Base-by-base conservation (phyloP, 78 protist genomes). In the Polysphondylium violaceum region DNA sequence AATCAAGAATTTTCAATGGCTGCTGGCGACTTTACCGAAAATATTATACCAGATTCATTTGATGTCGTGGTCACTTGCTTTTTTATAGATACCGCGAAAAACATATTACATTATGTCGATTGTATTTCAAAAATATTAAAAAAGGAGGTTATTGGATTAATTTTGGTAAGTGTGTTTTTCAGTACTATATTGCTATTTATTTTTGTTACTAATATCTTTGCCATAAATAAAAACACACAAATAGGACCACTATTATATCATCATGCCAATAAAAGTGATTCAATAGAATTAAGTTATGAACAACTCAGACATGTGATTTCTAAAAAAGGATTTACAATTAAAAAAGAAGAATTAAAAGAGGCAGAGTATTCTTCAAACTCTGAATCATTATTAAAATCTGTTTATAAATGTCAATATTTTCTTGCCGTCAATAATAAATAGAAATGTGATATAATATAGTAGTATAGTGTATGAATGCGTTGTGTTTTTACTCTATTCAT, bases 31-130 rank as follows among this genome's bases (percentile, higher is more conserved):
- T 96, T 97, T 36, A 40, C 95, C 2, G 95, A 97, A 51, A 81
- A 77, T 58, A 74, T 88, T 40, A 41, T 79, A 29, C 47, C 21
- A 21, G 89, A 77, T 25, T 35, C 74, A 29, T 98, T 95, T 88
- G 97, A 97, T 60, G 65, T 65, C 14, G 83, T 98, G 29, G 85
- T 86, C 35, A 94, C 97, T 21, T 96, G 97, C 23, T 98, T 96
- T 89, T 98, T 98, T 88, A 36, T 98, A 41, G 99, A 98, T 92
- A 98, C 99, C 16, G 99, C 99, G 1, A 76, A 76, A 73, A 95
- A 97, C 73, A 61, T 97, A 14, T 17, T 96, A 11, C 92, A 98
- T 44, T 98, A 98, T 68, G 23, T 98, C 1, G 95, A 92, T 23
- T 63, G 56, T 43, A 95, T 98, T 55, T 33, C 63, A 29, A 35